These are phyloP conservation scores for Linum tenue DNA, from an alignment of 345 rosid species.

Conservation along the genomic window DNA sequence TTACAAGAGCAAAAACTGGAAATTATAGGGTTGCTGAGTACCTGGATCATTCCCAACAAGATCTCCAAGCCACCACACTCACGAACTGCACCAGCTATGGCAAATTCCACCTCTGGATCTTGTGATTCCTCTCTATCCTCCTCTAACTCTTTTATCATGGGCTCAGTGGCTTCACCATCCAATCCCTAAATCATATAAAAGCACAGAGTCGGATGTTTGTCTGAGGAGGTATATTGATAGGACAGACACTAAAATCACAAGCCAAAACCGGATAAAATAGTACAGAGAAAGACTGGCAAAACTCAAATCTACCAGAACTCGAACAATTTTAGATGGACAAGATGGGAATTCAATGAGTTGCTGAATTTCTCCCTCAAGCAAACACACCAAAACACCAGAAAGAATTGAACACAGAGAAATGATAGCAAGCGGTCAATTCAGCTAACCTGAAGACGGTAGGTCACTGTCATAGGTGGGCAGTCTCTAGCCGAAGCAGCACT, in stretches of 20 bases:
- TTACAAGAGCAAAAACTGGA: neutral
- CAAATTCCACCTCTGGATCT: conserved; percentile 98
- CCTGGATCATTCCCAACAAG: conserved; percentile 86
- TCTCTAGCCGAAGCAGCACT: conserved; percentile 58
- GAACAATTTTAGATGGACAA: neutral
- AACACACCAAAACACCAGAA: neutral
- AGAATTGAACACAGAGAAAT: neutral
- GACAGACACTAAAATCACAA: neutral
- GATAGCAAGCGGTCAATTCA: neutral
- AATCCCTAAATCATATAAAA: conserved; percentile 46
- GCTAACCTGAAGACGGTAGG: conserved; percentile 95
- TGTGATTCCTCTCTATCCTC: conserved; percentile 98
- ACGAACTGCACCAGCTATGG: conserved; percentile 94
- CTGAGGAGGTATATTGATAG: neutral
- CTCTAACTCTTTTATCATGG: conserved; percentile 97
- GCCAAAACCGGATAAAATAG: neutral
- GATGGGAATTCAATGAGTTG: neutral
- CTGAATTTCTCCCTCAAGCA: neutral
- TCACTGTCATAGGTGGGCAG: conserved; percentile 88
- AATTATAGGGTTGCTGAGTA: conserved; percentile 5
- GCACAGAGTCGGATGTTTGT: neutral
- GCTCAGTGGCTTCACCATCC: conserved; percentile 99
- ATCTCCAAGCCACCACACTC: conserved; percentile 91
- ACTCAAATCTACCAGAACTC: neutral
- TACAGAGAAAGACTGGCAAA: neutral